Percentiles rank a stretch among this genome's conserved stretches.
phyloP scores from a whole-genome alignment of 768 basidiomycete genomes.

The Boletus pseudopeckii region DNA sequence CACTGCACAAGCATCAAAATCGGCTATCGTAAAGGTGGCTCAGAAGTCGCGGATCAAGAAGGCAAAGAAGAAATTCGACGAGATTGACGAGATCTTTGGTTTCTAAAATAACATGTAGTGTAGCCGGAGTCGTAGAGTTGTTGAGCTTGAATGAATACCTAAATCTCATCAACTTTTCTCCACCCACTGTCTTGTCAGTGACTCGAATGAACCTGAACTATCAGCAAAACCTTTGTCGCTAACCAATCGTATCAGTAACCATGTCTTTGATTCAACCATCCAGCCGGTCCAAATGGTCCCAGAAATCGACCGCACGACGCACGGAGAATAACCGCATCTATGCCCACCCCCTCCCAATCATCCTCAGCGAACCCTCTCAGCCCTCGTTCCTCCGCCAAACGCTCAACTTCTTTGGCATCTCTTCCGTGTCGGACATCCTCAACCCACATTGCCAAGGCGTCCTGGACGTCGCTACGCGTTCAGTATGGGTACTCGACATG shows the following conservation, averaged over 20 bases:
- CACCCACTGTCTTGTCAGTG: not conserved
- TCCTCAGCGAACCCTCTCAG: constrained; percentile 41
- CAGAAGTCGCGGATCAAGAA: constrained; percentile 16
- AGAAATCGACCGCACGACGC: constrained; percentile 53
- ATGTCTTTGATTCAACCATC: constrained; percentile 51
- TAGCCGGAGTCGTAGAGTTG: not conserved
- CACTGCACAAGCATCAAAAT: not conserved
- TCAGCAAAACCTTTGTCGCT: not conserved
- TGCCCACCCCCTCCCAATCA: constrained; percentile 63
- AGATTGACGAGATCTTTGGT: constrained; percentile 29
- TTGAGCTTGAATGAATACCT: not conserved
- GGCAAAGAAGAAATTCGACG: constrained; percentile 19
- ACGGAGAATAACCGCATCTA: constrained; percentile 69
- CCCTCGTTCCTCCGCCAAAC: constrained; percentile 43
- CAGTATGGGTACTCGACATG: constrained; percentile 76
- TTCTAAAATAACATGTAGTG: constrained; percentile 9
- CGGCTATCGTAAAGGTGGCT: not conserved
- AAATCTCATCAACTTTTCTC: not conserved
- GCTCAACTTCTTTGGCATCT: constrained; percentile 48
- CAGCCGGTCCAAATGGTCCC: constrained; percentile 34
- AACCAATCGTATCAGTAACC: not conserved
- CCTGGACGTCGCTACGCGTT: constrained; percentile 76
- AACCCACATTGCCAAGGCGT: constrained; percentile 75
- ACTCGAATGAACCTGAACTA: not conserved
- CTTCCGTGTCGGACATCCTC: constrained; percentile 55